Evolutionary conservation across 768 basidiomycete species (phyloP), one percentile per base, ranked within the genome.

Genomic region (Leucocoprinus birnbaumii): DNA sequence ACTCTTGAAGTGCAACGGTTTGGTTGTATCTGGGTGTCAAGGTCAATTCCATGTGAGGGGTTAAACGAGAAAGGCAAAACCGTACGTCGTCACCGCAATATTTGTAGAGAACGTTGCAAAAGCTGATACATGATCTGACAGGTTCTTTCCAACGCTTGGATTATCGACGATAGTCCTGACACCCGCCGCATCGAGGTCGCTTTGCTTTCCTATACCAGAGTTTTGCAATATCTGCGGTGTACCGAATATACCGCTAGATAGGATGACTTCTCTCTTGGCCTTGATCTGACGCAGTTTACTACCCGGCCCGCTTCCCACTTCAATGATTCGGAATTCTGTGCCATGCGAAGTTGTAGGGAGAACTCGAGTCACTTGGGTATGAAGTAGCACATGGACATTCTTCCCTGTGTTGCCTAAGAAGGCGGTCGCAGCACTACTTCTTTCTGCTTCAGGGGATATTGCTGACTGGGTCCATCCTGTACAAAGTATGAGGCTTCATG

Each of bases 231-330:
- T 56, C 2, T 64, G 58, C 0, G 69, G 65, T 1, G 66, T 68
- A 3, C 63, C 66, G 48, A 70, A 62, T 11, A 63, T 60, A n/a
- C 71, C 71, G 10, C 69, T 68, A 6, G 69, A 65, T 2, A 72
- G 56, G 21, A 72, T 66, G 21, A 72, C 62, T 46, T 72, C 70
- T 35, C 66, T 68, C 0, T 50, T 59, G 3, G 69, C 69, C 1
- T 54, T 60, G 5, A 66, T 16, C 13, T 18, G 31, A 7, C 11
- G 56, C 6, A 34, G 51, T 21, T 34, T 14, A 52, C 58, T 52
- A 14, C 46, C 31, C 3, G 22, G 48, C n/a, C 44, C 46, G 16
- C 9, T 8, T 8, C 48, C 55, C 41, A 56, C 48, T 24, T 59
- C 58, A 22, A 59, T 55, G 5, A 45, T 48, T 5, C 58, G 45